Evolutionary conservation across 345 rosid genomes (phyloP).

Genomic region (Reutealis trisperma): DNA sequence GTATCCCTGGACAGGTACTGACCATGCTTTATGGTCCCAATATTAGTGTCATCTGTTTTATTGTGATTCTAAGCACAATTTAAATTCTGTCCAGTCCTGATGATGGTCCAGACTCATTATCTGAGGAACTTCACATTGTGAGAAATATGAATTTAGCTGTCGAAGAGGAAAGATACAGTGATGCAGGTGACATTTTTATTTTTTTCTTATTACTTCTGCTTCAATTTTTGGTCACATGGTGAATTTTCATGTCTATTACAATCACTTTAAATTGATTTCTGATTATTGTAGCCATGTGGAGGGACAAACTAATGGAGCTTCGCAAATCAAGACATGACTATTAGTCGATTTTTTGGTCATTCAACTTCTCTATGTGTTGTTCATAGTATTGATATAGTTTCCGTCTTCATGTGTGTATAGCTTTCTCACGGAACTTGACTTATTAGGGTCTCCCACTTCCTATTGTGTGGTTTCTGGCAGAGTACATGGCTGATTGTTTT

Average conservation of each 20-base stretch:
- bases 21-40: conserved; percentile 11
- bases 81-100: conserved; percentile 57
- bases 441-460: background rate
- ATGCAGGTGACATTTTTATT: conserved; percentile 66
- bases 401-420: background rate
- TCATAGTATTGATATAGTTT: background rate
- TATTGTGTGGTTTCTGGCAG: background rate
- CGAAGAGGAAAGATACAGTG: conserved; percentile 75
- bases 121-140: conserved; percentile 69
- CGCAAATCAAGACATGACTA: conserved; percentile 43
- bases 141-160: conserved; percentile 70
- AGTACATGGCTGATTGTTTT: background rate
- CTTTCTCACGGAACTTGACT: background rate
- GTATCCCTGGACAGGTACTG: conserved; percentile 77
- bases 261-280: conserved; percentile 3
- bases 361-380: background rate
- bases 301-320: conserved; percentile 70
- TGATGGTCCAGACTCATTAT: conserved; percentile 70
- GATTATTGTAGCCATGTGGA: conserved; percentile 65
- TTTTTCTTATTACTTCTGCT: background rate
- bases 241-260: background rate
- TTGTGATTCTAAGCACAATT: conserved; percentile 29
- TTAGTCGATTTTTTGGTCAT: conserved; percentile 20
- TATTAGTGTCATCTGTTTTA: conserved; percentile 11
- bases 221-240: background rate